Base-by-base conservation (phyloP, 2,329 filamentous ascomycete genomes). In the Knufia petricola region DNA sequence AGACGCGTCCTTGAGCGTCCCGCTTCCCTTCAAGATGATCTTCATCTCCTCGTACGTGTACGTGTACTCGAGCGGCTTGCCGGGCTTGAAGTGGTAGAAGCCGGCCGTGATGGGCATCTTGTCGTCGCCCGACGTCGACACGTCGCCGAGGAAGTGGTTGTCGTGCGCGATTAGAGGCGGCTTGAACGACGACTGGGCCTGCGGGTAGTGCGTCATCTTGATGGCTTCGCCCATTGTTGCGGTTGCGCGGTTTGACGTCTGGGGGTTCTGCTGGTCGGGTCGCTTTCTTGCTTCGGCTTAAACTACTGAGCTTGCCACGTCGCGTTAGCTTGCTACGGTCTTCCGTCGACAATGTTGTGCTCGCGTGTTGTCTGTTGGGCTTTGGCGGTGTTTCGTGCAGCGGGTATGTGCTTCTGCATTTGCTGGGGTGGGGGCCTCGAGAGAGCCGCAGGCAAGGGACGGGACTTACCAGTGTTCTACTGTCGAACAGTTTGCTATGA, bases 21-120 rank as follows among this genome's bases (percentile, higher is more conserved):
- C 83, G 55, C 76, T 72, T 12, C 81, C 82, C 58, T 84, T 81
- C 8, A 85, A 65, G 54, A 85, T 81, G 60, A 85, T 82, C 69
- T 85, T 85, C 77, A 83, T 82, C 69, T 85, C 82, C 59, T 85
- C 76, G 64, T 84, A 85, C 34, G 71, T 78, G 65, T 85, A 85
- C 26, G 74, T 77, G 68, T 85, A 85, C 7, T 79, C 77, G 15
- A 85, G 72, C 1, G 79, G 77, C 2, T 78, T 78, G 57, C 81
- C 81, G 56, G 82, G 81, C 58, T 83, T 79, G 9, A 85, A 70
- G 10, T 81, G 74, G 69, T 83, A 85, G 61, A 85, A 76, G 19
- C 82, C 82, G 6, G 70, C 69, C 0, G 76, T 77, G 51, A 84
- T 75, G 50, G 81, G 81, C 58, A 75, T 77, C 9, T 76, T 72